phyloP scores from a whole-genome alignment of 2,329 filamentous ascomycete species.

The Ophidiomyces ophidiicola region DNA sequence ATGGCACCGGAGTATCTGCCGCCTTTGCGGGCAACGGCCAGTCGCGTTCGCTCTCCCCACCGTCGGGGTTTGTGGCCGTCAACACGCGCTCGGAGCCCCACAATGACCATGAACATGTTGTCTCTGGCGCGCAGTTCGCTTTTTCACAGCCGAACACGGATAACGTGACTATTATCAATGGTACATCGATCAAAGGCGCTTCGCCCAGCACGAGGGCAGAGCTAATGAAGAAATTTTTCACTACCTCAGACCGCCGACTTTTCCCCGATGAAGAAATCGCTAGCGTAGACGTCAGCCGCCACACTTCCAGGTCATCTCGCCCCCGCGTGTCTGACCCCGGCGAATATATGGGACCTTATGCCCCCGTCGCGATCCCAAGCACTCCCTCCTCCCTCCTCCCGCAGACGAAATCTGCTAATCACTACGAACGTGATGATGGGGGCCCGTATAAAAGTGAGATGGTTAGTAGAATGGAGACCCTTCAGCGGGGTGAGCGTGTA shows the following conservation, averaged over 20 bases:
- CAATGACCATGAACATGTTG: constrained; percentile 27
- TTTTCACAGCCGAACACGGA: constrained; percentile 33
- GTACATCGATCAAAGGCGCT: constrained; percentile 40
- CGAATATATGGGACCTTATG: constrained; percentile 30
- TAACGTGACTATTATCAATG: constrained; percentile 39
- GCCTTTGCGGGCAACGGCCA: constrained; percentile 22
- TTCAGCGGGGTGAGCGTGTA: constrained; percentile 61
- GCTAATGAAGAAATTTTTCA: constrained; percentile 51
- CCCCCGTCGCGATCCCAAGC: constrained; percentile 42
- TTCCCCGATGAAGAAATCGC: constrained; percentile 22
- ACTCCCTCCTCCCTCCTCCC: constrained; percentile 43
- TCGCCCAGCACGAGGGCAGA: constrained; percentile 48
- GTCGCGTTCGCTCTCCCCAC: constrained; percentile 34
- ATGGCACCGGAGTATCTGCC: constrained; percentile 19
- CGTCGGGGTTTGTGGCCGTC: constrained; percentile 47
- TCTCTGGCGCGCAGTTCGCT: constrained; percentile 27
- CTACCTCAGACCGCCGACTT: constrained; percentile 43
- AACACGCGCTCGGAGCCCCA: constrained; percentile 39
- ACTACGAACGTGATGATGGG: constrained; percentile 43
- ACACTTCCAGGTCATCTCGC: constrained; percentile 23
- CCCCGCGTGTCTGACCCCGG: constrained; percentile 26
- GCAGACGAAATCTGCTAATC: constrained; percentile 34
- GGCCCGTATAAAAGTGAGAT: constrained; percentile 53
- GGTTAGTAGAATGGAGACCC: constrained; percentile 60
- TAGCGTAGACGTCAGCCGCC: constrained; percentile 18